A percentile compares a stretch with the other conserved stretches of the same genome.
Evolutionary conservation across 768 basidiomycete species (phyloP).

Genomic region (Leccinellum rugosiceps): DNA sequence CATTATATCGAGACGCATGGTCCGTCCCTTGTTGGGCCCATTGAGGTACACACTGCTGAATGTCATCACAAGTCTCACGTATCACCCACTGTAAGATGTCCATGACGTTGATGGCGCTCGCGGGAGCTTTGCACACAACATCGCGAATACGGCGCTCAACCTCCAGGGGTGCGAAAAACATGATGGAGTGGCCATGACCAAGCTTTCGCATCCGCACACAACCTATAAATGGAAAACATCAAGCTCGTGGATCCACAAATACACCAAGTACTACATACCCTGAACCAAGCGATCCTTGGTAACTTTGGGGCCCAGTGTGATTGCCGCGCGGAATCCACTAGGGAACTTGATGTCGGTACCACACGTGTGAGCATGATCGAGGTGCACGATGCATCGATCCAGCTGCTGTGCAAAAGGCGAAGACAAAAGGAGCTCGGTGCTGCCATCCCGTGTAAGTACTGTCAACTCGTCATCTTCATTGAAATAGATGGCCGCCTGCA

Average conservation of each 20-base stretch:
- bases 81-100: slow-evolving; percentile 46
- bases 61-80: slow-evolving; percentile 40
- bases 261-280: slow-evolving; percentile 27
- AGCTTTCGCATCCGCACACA: slow-evolving; percentile 42
- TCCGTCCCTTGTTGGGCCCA: too few relatives aligned
- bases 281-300: slow-evolving; percentile 37
- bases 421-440: slow-evolving; percentile 24
- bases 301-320: slow-evolving; percentile 37
- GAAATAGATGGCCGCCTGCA: slow-evolving; percentile 33
- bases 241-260: too few relatives aligned
- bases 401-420: slow-evolving; percentile 35
- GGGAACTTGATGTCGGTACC: slow-evolving; percentile 40
- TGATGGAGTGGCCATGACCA: slow-evolving; percentile 44
- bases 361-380: slow-evolving; percentile 40
- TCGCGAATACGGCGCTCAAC: slow-evolving; percentile 37
- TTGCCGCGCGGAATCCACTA: slow-evolving; percentile 32
- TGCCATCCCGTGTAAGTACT: slow-evolving; percentile 31
- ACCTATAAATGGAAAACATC: too few relatives aligned
- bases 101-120: slow-evolving; percentile 4
- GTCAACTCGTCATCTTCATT: slow-evolving; percentile 33
- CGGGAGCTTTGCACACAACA: slow-evolving; percentile 11
- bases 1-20: too few relatives aligned
- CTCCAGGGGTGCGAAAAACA: slow-evolving; percentile 45
- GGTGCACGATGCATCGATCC: slow-evolving; percentile 35
- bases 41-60: slow-evolving; percentile 36